Base-by-base conservation (phyloP, 192 early-diverging fungal genomes). In the Geranomyces variabilis region DNA sequence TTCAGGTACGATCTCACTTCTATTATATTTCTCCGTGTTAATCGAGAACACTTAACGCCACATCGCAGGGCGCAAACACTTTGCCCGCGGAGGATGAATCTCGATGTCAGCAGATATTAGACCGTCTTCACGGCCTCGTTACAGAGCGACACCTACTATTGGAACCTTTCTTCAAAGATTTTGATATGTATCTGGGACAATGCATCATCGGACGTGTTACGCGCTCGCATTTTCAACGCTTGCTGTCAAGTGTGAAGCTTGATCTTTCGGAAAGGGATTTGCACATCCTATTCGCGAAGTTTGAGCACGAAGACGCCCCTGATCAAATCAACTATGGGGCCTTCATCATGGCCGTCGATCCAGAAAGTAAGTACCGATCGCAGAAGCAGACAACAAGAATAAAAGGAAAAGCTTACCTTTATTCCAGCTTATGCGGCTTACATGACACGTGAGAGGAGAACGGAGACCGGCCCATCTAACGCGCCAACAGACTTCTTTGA, bases 321-420 rank as follows among this genome's bases (percentile, higher is more conserved):
- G 79, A 80, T n/a, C 73, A 78, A 43, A 74, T 87, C 69, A 81
- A 84, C 59, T 87, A 87, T 62, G 73, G 75, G 63, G 80, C 82
- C 51, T 86, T 87, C 53, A 68, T 87, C n/a, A 48, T 66, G 15
- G 72, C 73, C 0, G 76, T 87, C 45, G 82, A 87, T 48, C 82
- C 78, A 19, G 78, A 81, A 60, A 83, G 81, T 85, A 69, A 78
- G 75, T 75, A 21, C 36, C 5, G 36, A 41, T 41, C 36, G 36
- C 19, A 10, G 5, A 41, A 41, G 36, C 36, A 41, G 36, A 24
- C 10, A 3, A 17, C 29, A n/a, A 62, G 10, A 26, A 13, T 14
- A 1, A n/a, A 41, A 10, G 36, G 36, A 41, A 41, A 41, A 41
- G 36, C 36, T 41, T 7, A 41, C 36, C 10, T 15, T 28, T 3